A percentile compares a stretch with the other conserved stretches of the same genome.
Conservation (phyloP, 1,139 yeast genomes). For the Williopsis jadinii region DNA sequence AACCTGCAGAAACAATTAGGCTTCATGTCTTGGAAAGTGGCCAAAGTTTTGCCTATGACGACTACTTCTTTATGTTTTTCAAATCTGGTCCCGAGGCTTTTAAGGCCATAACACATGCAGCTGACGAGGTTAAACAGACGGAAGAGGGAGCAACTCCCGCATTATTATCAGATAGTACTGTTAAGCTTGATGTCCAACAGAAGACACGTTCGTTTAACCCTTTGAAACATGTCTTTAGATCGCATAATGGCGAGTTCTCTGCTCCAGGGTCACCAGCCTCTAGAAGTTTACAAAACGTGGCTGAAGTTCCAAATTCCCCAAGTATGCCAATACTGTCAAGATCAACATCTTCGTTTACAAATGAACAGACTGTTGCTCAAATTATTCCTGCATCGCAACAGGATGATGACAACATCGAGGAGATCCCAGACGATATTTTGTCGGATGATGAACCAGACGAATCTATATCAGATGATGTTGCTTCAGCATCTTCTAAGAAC, state of each 20-base stretch:
- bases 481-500: not conserved
- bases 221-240: not conserved
- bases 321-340: not conserved
- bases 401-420: conserved; percentile 4
- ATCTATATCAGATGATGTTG: not conserved
- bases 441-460: not conserved
- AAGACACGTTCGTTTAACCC: not conserved
- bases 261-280: not conserved
- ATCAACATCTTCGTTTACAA: not conserved
- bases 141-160: conserved; percentile 3
- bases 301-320: not conserved
- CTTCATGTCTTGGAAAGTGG: conserved; percentile 44
- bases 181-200: not conserved
- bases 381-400: conserved; percentile 5
- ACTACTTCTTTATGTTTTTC: conserved; percentile 64
- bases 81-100: conserved; percentile 32
- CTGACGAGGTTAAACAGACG: conserved; percentile 3
- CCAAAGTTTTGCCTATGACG: conserved; percentile 51
- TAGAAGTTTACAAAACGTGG: not conserved
- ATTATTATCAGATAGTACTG: conserved; percentile 11
- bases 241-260: not conserved
- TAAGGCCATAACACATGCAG: conserved; percentile 13
- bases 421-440: conserved; percentile 5
- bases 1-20: conserved; percentile 39
- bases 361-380: conserved; percentile 14